Conservation (phyloP, 2,329 filamentous ascomycete genomes). For the Parastagonospora nodorum region DNA sequence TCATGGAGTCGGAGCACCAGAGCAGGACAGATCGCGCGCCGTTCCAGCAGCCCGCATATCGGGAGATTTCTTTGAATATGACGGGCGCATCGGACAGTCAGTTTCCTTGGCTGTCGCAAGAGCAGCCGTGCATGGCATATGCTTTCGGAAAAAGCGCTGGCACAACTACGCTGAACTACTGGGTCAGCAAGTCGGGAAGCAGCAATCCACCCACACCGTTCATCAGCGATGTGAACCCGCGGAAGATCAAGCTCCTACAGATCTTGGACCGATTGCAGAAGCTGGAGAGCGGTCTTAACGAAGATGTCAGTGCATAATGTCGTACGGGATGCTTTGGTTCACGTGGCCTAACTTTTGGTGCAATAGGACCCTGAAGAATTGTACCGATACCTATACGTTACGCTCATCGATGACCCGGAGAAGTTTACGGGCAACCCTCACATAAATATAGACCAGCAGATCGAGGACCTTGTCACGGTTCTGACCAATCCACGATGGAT, state of each 20-base stretch:
- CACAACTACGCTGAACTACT: constrained; percentile 74
- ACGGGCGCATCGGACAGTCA: constrained; percentile 40
- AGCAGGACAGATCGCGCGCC: constrained; percentile 46
- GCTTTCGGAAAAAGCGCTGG: constrained; percentile 69
- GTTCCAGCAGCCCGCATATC: constrained; percentile 43
- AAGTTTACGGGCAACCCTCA: constrained; percentile 62
- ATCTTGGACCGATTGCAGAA: constrained; percentile 51
- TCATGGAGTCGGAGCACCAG: constrained; percentile 46
- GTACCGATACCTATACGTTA: constrained; percentile 67
- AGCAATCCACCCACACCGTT: constrained; percentile 62
- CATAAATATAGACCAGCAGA: constrained; percentile 69
- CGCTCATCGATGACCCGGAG: constrained; percentile 71
- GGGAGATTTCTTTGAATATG: constrained; percentile 47
- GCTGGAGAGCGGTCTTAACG: constrained; percentile 49
- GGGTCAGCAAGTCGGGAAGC: constrained; percentile 64
- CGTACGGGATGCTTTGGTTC: constrained; percentile 14
- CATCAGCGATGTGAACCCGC: constrained; percentile 63
- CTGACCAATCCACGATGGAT: constrained; percentile 73
- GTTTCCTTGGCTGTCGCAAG: constrained; percentile 71
- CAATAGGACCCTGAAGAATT: constrained; percentile 46
- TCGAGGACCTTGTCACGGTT: constrained; percentile 72
- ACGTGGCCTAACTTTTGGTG: constrained; percentile 39
- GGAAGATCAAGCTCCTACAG: constrained; percentile 62
- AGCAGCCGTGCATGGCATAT: constrained; percentile 74
- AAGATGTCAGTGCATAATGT: constrained; percentile 46